Evolutionary conservation across 148 eudicot genomes (phyloP).

Genomic region (Oxyria digyna): DNA sequence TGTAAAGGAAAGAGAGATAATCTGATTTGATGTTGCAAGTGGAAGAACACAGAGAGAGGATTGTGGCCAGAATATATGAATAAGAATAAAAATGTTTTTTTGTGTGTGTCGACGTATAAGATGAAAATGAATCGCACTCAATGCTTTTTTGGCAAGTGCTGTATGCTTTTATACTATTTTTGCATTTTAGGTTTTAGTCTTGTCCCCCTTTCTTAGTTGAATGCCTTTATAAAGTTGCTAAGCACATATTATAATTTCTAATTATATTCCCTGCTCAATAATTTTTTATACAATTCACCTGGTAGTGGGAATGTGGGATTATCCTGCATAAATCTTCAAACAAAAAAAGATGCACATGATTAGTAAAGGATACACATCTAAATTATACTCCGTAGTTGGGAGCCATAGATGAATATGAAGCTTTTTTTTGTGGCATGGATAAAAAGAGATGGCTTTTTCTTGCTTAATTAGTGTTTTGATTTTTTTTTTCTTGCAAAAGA

Average conservation of each 20-base stretch:
- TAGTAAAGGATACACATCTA: not conserved
- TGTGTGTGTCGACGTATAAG: not conserved
- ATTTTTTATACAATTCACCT: no score
- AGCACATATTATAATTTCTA: conserved; percentile 2
- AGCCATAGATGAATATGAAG: not conserved
- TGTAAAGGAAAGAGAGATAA: no score
- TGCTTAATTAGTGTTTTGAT: no score
- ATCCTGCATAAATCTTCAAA: not conserved
- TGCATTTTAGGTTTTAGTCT: not conserved
- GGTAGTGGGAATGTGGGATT: no score
- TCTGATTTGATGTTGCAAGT: conserved; percentile 1
- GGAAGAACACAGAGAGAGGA: not conserved
- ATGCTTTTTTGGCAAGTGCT: conserved; percentile 5
- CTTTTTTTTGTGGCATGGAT: not conserved
- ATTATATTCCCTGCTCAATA: no score
- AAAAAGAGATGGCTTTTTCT: no score
- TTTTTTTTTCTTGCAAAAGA: not conserved
- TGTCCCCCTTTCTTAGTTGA: not conserved
- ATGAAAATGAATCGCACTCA: conserved; percentile 6
- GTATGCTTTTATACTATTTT: not conserved
- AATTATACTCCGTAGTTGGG: not conserved
- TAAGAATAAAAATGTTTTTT: not conserved
- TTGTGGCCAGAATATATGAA: not conserved
- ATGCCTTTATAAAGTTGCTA: not conserved
- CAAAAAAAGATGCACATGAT: not conserved